Evolutionary conservation across 2,329 filamentous ascomycete genomes (phyloP), one percentile per base, ranked within the genome.

Genomic region (Botrytis pseudocinerea): DNA sequence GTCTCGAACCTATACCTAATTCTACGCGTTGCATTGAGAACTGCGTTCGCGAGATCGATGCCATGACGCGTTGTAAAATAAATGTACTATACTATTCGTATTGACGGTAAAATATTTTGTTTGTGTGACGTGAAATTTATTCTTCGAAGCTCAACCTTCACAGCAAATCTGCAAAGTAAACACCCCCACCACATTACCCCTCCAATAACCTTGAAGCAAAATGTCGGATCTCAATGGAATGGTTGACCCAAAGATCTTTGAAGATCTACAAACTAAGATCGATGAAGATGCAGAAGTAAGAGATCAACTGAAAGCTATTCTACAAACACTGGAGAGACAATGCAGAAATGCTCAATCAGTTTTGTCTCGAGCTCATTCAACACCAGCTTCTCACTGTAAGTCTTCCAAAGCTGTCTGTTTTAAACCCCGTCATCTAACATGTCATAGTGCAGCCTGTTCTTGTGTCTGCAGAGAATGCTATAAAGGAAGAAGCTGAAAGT

Each of bases 311-410:
- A 89, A 91, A 76, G 90, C 94, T 73, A 92, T 97, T 78, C 88
- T 96, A 62, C 92, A 96, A 81, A 88, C 87, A 60, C 89, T 98
- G 54, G 93, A 97, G 80, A 92, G 94, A 80, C 91, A 94, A 88
- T 92, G 93, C 76, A 90, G 93, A 78, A 90, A 90, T 75, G 91
- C 92, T 35, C 93, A 95, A 79, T 94, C 95, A 62, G 88, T 95
- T 71, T 88, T 98, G 69, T 96, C 95, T 54, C 88, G 93, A 80
- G 93, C 96, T 68, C 96, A 99, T 83, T 96, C 95, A 2, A 97
- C 94, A 7, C 91, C 93, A 20, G 88, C 90, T 38, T 82, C 85
- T 73, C 84, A 90, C 64, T 82, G 90, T 92, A 81, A 80, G 88
- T 83, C 32, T 59, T 48, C 59, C 48, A 42, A 42, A n/a, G 44